Evolutionary conservation across 2,329 filamentous ascomycete species (phyloP), one percentile per base, ranked within the genome.

Genomic region (Aspergillus uvarum): DNA sequence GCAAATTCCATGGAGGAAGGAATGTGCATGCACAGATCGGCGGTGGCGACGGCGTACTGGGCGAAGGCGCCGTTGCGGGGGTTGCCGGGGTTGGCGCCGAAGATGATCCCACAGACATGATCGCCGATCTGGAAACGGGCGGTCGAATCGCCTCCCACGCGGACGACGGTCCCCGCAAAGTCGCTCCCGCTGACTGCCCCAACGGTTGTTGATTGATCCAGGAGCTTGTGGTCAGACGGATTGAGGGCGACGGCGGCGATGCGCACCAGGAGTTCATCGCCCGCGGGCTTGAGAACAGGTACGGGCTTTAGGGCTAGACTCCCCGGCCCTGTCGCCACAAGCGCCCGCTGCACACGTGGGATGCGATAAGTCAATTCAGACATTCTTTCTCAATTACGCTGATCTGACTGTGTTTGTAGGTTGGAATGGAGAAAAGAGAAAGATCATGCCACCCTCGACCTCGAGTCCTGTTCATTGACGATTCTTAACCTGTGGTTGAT

Each of bases 21-120:
- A 8, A 77, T 64, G 50, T 70, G 72, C 21, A 75, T 60, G 26
- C 66, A 59, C 10, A 77, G 31, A 38, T 74, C 71, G 0, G 66
- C 70, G 11, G 67, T 63, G 21, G 67, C 68, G 5, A 64, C 62
- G 22, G 73, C 65, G 57, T 77, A 77, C 52, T 77, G 68, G 14
- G 73, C 71, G 61, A 79, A 79, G 2, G 73, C 66, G 11, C 77
- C 77, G 38, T 65, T 63, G 3, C 70, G 61, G 1, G 68, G 69
- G 24, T 68, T 58, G 7, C 70, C 32, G 1, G 59, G 57, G 47
- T 76, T 73, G 35, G 64, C 68, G 19, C 74, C 76, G 31, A 73
- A 66, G 2, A 70, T 69, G 12, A 68, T 59, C 7, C 77, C 77
- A 19, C 63, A 66, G 7, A 79, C 72, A 5, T 70, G 65, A 63